These are phyloP conservation scores for Mucor sp. DNA, from an alignment of 371 early-diverging fungal species.

Conservation along the genomic window DNA sequence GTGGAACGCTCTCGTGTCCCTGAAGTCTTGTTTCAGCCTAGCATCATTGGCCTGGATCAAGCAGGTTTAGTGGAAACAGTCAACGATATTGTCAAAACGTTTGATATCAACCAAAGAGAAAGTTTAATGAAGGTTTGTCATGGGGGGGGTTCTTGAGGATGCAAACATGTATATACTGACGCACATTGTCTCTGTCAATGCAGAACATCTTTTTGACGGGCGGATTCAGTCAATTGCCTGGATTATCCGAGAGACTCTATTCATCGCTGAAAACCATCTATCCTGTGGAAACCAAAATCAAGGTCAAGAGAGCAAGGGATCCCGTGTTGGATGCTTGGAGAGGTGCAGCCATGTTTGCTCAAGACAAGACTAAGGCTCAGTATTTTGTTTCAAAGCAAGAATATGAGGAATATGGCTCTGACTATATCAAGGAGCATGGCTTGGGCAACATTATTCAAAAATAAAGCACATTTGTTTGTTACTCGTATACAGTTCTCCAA, in stretches of 20 bases:
- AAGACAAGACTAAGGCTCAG: constrained; percentile 33
- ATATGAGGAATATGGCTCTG: constrained; percentile 83
- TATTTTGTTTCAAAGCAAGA: constrained; percentile 63
- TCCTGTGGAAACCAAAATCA: constrained; percentile 61
- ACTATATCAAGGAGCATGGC: constrained; percentile 83
- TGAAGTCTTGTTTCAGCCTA: constrained; percentile 87
- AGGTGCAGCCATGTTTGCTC: constrained; percentile 73
- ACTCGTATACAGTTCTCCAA: too few relatives aligned
- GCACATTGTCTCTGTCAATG: too few relatives aligned
- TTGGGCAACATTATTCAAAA: constrained; percentile 61
- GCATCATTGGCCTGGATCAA: constrained; percentile 85
- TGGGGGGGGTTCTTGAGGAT: background rate
- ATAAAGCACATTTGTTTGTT: background rate
- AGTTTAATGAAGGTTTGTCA: constrained; percentile 49
- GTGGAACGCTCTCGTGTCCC: constrained; percentile 87
- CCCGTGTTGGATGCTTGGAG: constrained; percentile 84
- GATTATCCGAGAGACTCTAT: constrained; percentile 65
- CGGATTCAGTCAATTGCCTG: constrained; percentile 67
- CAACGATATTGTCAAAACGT: constrained; percentile 65
- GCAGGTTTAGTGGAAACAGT: constrained; percentile 82
- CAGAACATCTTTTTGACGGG: constrained; percentile 84
- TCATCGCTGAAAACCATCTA: constrained; percentile 61
- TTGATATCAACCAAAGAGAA: constrained; percentile 49
- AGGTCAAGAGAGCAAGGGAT: constrained; percentile 67
- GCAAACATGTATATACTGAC: background rate